These are phyloP conservation scores for Tarenaya hassleriana DNA, from an alignment of 345 rosid genomes.

Conservation along the genomic window DNA sequence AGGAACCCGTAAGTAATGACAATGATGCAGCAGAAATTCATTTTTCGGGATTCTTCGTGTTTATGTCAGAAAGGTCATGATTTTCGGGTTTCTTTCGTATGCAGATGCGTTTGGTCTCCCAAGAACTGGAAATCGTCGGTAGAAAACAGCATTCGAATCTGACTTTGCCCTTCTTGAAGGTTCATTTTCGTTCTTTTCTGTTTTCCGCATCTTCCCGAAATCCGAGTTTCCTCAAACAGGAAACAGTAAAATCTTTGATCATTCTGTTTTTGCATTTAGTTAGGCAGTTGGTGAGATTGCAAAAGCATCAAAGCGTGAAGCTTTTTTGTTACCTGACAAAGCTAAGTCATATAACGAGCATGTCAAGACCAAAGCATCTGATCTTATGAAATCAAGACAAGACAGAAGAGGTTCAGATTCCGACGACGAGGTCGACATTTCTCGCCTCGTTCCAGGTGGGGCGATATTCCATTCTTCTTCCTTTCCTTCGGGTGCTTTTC, in stretches of 20 bases:
- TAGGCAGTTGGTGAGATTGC: conserved; percentile 78
- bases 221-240: conserved; percentile 1
- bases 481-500: too few relatives aligned
- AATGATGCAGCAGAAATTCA: conserved; percentile 4
- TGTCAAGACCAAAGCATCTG: conserved; percentile 42
- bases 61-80: not conserved
- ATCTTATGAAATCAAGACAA: conserved; percentile 27
- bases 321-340: conserved; percentile 43
- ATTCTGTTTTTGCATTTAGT: conserved; percentile 20
- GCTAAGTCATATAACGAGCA: conserved; percentile 42
- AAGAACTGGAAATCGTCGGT: conserved; percentile 85
- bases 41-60: not conserved
- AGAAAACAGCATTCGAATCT: conserved; percentile 88
- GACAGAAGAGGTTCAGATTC: conserved; percentile 29
- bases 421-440: conserved; percentile 13
- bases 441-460: conserved; percentile 33
- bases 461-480: not conserved
- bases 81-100: conserved; percentile 23
- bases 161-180: conserved; percentile 84
- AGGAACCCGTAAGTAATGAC: conserved; percentile 84
- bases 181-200: conserved; percentile 23
- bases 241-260: not conserved
- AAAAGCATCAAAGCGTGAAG: conserved; percentile 71
- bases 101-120: conserved; percentile 77
- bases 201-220: not conserved